A percentile compares a stretch with the other conserved stretches of the same genome.
Evolutionary conservation across 176 grass and related monocot genomes (phyloP).

Genomic region (Puya raimondii): DNA sequence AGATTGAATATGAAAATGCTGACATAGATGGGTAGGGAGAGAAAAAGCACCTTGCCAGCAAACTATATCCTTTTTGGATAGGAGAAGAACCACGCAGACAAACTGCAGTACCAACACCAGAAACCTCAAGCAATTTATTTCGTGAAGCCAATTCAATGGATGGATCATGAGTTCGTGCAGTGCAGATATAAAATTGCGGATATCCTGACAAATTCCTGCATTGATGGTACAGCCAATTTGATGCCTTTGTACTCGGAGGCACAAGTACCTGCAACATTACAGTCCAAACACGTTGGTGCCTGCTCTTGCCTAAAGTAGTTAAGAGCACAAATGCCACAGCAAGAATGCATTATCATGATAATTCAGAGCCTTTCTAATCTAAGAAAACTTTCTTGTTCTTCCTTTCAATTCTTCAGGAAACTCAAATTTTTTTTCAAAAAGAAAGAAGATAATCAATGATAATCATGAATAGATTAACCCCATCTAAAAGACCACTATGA

Average conservation of each 20-base stretch:
- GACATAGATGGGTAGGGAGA: neutral
- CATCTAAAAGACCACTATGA: too few relatives aligned
- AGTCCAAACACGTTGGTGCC: neutral
- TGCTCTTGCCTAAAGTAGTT: neutral
- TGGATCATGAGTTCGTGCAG: conserved; percentile 10
- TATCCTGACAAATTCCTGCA: conserved; percentile 39
- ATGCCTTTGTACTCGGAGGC: conserved; percentile 69
- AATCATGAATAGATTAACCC: too few relatives aligned
- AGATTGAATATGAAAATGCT: neutral
- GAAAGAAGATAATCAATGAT: too few relatives aligned
- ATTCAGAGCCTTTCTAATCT: neutral
- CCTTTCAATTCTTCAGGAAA: too few relatives aligned
- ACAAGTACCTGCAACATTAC: conserved; percentile 50
- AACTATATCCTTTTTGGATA: conserved; percentile 31
- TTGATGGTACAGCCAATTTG: conserved; percentile 63
- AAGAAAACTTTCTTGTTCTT: neutral
- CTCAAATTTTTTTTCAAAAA: too few relatives aligned
- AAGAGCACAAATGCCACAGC: neutral
- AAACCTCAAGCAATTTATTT: conserved; percentile 29
- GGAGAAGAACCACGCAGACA: conserved; percentile 45
- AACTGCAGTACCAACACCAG: conserved; percentile 60
- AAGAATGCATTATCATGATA: neutral
- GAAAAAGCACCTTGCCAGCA: conserved; percentile 40
- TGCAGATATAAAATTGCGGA: conserved; percentile 77
- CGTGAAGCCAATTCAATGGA: conserved; percentile 26